Conservation (phyloP, 2,329 filamentous ascomycete genomes). For the Alternaria brassicae region DNA sequence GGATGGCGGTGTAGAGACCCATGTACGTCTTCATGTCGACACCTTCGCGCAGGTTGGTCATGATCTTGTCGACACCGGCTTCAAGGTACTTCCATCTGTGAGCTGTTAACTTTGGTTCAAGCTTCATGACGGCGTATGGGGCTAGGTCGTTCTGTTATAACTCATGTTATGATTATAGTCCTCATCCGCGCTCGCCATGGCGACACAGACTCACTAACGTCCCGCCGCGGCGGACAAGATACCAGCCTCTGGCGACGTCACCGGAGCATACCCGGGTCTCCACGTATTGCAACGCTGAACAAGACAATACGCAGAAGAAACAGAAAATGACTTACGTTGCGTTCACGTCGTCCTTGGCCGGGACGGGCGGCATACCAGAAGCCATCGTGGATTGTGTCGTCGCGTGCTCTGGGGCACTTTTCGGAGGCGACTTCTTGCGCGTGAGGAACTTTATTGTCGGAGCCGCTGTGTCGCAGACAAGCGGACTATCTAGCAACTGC, state of each 20-base stretch:
- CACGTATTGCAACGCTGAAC: not conserved
- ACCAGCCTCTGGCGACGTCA: not conserved
- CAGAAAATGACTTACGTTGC: slow-evolving; percentile 62
- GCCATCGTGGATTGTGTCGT: slow-evolving; percentile 40
- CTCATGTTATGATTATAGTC: not conserved
- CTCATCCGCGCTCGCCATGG: not conserved
- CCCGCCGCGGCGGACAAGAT: not conserved
- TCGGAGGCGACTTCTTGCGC: slow-evolving; percentile 45
- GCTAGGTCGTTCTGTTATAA: not conserved
- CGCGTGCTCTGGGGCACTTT: slow-evolving; percentile 46
- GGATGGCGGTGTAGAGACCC: slow-evolving; percentile 95
- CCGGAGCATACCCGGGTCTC: not conserved
- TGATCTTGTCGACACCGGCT: slow-evolving; percentile 87
- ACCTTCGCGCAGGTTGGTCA: slow-evolving; percentile 88
- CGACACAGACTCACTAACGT: not conserved
- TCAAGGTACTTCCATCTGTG: slow-evolving; percentile 88
- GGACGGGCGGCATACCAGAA: slow-evolving; percentile 52
- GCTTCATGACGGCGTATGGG: not conserved
- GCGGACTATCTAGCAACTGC: not conserved
- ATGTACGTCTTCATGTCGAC: slow-evolving; percentile 98
- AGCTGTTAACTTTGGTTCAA: slow-evolving; percentile 21
- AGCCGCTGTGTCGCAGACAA: slow-evolving; percentile 14
- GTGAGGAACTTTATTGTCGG: slow-evolving; percentile 38
- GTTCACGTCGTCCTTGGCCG: slow-evolving; percentile 65
- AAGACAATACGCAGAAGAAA: not conserved